These are phyloP conservation scores for Pleurotus tuoliensis DNA, from an alignment of 768 basidiomycete genomes.

Conservation along the genomic window DNA sequence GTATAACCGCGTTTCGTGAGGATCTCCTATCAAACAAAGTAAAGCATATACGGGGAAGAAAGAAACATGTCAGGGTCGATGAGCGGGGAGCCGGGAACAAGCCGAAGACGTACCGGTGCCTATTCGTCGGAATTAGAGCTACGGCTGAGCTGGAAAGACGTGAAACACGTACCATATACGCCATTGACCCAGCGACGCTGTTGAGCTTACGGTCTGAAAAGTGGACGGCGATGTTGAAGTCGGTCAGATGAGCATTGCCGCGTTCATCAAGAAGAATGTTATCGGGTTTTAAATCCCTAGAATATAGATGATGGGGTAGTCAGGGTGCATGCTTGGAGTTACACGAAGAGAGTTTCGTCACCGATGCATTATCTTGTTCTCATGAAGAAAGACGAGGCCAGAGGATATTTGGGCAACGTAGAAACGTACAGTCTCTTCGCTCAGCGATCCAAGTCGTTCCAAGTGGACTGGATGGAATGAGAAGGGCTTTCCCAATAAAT, in stretches of 20 bases:
- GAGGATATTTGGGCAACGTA: conserved; percentile 89
- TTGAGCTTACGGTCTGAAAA: conserved; percentile 84
- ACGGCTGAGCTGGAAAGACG: conserved; percentile 23
- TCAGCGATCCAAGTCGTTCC: conserved; percentile 70
- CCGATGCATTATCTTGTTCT: conserved; percentile 95
- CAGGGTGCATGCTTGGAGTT: conserved; percentile 14
- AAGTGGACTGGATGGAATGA: conserved; percentile 63
- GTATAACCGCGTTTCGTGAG: conserved; percentile 92
- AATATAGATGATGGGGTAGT: conserved; percentile 7
- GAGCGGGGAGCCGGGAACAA: not conserved
- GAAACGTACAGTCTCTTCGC: conserved; percentile 79
- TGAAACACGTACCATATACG: conserved; percentile 90
- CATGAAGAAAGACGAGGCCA: conserved; percentile 86
- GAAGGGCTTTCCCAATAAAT: not conserved
- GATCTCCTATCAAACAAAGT: conserved; percentile 49
- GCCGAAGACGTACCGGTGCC: conserved; percentile 7
- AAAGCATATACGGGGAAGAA: conserved; percentile 5
- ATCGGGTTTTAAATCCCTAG: conserved; percentile 93
- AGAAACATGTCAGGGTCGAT: conserved; percentile 2
- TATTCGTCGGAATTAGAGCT: not conserved
- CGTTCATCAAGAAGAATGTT: conserved; percentile 95
- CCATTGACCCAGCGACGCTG: conserved; percentile 97
- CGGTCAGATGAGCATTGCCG: conserved; percentile 94
- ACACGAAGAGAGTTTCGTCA: conserved; percentile 31
- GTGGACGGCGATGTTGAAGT: conserved; percentile 99